A percentile compares a stretch with the other conserved stretches of the same genome.
Conservation (phyloP, 306 rosid genomes). For the Cucurbita maxima region DNA sequence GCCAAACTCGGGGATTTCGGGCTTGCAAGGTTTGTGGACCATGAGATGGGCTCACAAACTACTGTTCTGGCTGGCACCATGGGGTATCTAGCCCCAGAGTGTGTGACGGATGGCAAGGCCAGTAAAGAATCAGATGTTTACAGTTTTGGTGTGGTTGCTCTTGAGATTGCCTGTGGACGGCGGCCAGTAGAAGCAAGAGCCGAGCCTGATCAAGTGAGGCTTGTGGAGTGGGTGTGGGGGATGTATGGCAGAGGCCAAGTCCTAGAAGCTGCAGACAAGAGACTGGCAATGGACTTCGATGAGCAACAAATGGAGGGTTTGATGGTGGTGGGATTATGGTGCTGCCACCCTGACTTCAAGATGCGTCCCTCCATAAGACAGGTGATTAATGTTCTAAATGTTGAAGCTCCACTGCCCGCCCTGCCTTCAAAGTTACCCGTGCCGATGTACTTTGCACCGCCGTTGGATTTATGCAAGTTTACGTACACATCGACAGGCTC, state of each 20-base stretch:
- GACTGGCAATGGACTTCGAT: background rate
- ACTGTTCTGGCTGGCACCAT: constrained; percentile 6
- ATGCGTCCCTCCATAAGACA: constrained; percentile 11
- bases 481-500: constrained; percentile 9
- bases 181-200: background rate
- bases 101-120: constrained; percentile 1
- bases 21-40: constrained; percentile 9
- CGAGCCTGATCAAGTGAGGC: background rate
- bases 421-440: constrained; percentile 4
- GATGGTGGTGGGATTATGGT: constrained; percentile 10
- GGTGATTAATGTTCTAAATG: constrained; percentile 4
- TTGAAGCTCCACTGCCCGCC: background rate
- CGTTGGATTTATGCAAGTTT: background rate
- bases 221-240: constrained; percentile 13
- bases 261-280: background rate
- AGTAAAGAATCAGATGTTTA: constrained; percentile 14
- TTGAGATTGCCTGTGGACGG: constrained; percentile 6
- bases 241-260: constrained; percentile 3
- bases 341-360: constrained; percentile 6
- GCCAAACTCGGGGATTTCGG: constrained; percentile 13
- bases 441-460: background rate
- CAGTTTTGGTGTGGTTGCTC: constrained; percentile 11
- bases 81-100: constrained; percentile 10
- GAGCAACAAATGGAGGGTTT: background rate
- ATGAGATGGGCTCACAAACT: constrained; percentile 7